Evolutionary conservation across 352 stramenopile species (phyloP), one percentile per base, ranked within the genome.

Genomic region (Discostella stelligera): DNA sequence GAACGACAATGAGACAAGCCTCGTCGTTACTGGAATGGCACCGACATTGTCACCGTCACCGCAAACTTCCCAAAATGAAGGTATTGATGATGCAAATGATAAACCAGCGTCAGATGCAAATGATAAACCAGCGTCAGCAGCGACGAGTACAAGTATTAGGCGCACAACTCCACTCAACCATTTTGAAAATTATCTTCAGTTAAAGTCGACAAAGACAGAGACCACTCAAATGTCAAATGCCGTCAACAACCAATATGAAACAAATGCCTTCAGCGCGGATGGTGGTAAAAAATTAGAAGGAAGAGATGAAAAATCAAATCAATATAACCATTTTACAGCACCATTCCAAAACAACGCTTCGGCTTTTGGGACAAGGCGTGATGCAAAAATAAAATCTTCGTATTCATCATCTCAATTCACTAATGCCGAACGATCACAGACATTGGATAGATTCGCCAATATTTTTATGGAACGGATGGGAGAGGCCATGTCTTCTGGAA

Each of bases 401-500:
- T 32, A 32, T 32, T 32, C 52, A 32, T 39, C 52, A 48, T 71
- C 70, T 44, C 20, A 56, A 23, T 71, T 77, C 49, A 52, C 70
- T 27, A 27, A 77, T 48, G 18, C 32, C 41, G 70, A 77, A 50
- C 14, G 70, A 54, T 71, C 62, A 6, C 52, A 71, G 59, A 62
- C 49, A 52, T 39, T 71, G 0, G 62, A 77, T 66, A 46, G 7
- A 0, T 77, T 77, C 50, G 20, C 46, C 9, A 56, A 62, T 6
- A 62, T 77, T 56, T 71, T 77, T 27, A 53, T 70, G 52, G 69
- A 66, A 30, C 54, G 25, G n/a, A 77, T 77, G 54, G 62, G 62
- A 20, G 20, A 77, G 25, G 61, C 56, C 44, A 60, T 71, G 13
- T 66, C 37, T 21, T 72, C 70, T 30, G 61, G 53, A 20, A 77